Evolutionary conservation across 202 grass and related monocot species (phyloP).

Genomic region (Zoysia matrella): DNA sequence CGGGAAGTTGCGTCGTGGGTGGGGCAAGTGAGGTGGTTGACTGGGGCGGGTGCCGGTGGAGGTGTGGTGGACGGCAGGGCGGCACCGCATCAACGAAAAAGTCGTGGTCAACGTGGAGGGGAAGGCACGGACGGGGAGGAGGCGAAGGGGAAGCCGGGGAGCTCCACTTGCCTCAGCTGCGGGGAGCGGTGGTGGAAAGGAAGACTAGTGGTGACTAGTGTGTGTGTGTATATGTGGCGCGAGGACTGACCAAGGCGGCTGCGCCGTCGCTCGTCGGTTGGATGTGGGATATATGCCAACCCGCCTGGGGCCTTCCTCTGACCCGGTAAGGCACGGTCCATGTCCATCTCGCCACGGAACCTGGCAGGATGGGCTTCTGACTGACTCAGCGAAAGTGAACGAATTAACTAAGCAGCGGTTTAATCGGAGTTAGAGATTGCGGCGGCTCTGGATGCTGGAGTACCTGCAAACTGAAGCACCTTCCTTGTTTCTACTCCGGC

Average conservation of each 20-base stretch:
- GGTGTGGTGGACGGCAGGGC: not conserved
- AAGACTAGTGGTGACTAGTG: not conserved
- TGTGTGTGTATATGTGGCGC: not conserved
- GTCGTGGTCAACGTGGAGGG: conserved; percentile 65
- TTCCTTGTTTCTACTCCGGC: not conserved
- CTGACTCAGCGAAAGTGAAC: not conserved
- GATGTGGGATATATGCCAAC: conserved; percentile 1
- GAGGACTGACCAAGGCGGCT: not conserved
- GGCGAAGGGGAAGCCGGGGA: conserved; percentile 25
- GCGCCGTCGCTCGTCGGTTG: not conserved
- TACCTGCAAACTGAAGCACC: not conserved
- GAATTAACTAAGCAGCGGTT: not conserved
- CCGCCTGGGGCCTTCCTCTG: not conserved
- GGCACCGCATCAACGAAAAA: too few relatives aligned
- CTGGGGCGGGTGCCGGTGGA: conserved; percentile 39
- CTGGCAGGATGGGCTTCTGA: not conserved
- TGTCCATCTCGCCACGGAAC: not conserved
- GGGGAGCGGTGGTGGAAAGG: not conserved
- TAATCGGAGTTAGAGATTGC: not conserved
- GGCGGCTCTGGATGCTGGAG: not conserved
- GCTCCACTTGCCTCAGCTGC: not conserved
- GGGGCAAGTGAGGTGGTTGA: conserved; percentile 48
- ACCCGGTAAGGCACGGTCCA: conserved; percentile 16
- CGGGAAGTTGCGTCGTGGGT: conserved; percentile 59
- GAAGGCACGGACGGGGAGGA: conserved; percentile 34